Percentiles rank a stretch among this genome's conserved stretches.
These are phyloP conservation scores for Coniochaeta prunicola DNA, from an alignment of 2,329 filamentous ascomycete genomes.

Conservation along the genomic window DNA sequence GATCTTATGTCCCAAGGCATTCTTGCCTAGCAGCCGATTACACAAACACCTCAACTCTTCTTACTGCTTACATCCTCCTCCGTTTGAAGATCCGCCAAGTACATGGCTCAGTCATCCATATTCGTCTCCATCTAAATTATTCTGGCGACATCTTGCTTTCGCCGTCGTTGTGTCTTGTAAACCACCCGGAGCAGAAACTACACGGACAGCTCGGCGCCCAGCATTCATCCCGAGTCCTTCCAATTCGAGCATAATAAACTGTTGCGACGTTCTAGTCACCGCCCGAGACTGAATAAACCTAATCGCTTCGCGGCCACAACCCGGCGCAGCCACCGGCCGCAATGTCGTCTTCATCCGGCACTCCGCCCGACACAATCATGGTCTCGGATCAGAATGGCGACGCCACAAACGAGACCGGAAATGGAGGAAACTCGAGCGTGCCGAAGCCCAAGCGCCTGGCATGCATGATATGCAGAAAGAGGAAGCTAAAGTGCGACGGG, in stretches of 20 bases:
- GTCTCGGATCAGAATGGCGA: conserved; percentile 14
- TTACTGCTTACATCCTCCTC: background rate
- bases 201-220: background rate
- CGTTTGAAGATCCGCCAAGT: background rate
- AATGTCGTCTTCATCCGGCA: conserved; percentile 20
- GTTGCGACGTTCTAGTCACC: background rate
- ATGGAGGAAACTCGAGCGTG: conserved; percentile 43
- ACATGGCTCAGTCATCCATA: background rate
- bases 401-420: conserved; percentile 4
- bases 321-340: background rate
- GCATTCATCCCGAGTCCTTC: background rate
- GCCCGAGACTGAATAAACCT: background rate
- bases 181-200: background rate
- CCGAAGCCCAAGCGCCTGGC: conserved; percentile 88
- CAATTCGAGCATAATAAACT: background rate
- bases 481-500: conserved; percentile 88
- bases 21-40: background rate
- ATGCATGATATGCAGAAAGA: conserved; percentile 86
- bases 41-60: background rate
- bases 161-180: background rate
- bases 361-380: conserved; percentile 20
- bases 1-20: background rate
- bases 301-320: background rate
- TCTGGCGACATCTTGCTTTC: background rate
- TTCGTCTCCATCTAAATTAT: background rate